Conservation (phyloP, 1,139 yeast species). For the Kluyveromyces sp. region DNA sequence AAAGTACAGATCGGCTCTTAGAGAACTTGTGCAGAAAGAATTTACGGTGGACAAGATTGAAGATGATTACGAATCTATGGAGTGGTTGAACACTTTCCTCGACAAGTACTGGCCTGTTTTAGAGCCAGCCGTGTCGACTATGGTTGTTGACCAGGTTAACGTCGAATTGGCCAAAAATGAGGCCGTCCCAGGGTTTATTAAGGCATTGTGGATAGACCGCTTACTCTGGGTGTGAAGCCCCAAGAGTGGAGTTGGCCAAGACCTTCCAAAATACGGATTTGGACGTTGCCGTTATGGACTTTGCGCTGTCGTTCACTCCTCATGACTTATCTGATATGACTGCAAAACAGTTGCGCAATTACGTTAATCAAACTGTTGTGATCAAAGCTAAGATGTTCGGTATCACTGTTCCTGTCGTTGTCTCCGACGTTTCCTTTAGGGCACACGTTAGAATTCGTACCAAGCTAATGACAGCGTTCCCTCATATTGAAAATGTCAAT, state of each 20-base stretch:
- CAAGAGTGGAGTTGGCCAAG: constrained; percentile 81
- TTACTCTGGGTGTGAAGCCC: constrained; percentile 94
- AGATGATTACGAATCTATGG: constrained; percentile 85
- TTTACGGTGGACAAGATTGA: constrained; percentile 73
- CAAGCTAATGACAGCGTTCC: constrained; percentile 84
- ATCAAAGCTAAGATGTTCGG: constrained; percentile 65
- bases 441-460: constrained; percentile 72
- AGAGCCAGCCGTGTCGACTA: constrained; percentile 85
- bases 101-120: constrained; percentile 86
- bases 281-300: constrained; percentile 94
- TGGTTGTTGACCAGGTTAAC: constrained; percentile 77
- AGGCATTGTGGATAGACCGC: constrained; percentile 75
- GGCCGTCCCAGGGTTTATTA: constrained; percentile 76
- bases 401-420: constrained; percentile 52
- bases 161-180: constrained; percentile 66
- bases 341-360: constrained; percentile 71
- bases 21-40: constrained; percentile 82
- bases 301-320: constrained; percentile 89
- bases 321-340: constrained; percentile 77
- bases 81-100: constrained; percentile 83
- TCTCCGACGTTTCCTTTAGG: constrained; percentile 54
- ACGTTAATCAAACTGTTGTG: constrained; percentile 72
- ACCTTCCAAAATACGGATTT: constrained; percentile 81
- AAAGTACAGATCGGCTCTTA: constrained; percentile 66
- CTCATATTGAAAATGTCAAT: constrained; percentile 86